phyloP scores from a whole-genome alignment of 169 alveolate genomes.

The Haemoproteus tartakovskyi region DNA sequence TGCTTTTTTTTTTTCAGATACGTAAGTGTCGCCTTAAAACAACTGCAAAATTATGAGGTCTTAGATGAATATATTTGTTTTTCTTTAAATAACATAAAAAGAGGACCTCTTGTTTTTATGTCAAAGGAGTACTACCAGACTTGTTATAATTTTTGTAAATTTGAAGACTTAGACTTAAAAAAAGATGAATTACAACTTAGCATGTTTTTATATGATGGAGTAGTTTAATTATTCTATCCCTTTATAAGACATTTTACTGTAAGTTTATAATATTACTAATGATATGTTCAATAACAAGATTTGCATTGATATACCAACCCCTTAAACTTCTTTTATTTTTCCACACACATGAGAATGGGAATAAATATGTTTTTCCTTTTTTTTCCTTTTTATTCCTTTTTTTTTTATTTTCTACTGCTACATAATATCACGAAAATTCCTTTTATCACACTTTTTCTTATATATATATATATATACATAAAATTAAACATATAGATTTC shows the following conservation, averaged over 20 bases:
- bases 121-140: conserved; percentile 62
- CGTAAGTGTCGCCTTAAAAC: conserved; percentile 54
- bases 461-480: too few relatives aligned
- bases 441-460: too few relatives aligned
- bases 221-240: conserved; percentile 37
- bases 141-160: conserved; percentile 52
- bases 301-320: too few relatives aligned
- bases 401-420: too few relatives aligned
- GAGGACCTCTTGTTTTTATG: conserved; percentile 39
- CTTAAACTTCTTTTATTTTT: too few relatives aligned
- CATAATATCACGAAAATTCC: too few relatives aligned
- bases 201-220: conserved; percentile 49
- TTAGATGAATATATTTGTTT: conserved; percentile 58
- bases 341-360: background rate
- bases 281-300: too few relatives aligned
- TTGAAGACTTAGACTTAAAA: conserved; percentile 36
- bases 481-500: too few relatives aligned
- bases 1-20: conserved; percentile 11
- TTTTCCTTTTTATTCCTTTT: too few relatives aligned
- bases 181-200: conserved; percentile 62
- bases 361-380: background rate
- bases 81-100: conserved; percentile 41
- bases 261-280: too few relatives aligned
- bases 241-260: too few relatives aligned
- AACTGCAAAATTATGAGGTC: conserved; percentile 28